Evolutionary conservation across 2,329 filamentous ascomycete genomes (phyloP).

Genomic region (Zopfia rhizophila): DNA sequence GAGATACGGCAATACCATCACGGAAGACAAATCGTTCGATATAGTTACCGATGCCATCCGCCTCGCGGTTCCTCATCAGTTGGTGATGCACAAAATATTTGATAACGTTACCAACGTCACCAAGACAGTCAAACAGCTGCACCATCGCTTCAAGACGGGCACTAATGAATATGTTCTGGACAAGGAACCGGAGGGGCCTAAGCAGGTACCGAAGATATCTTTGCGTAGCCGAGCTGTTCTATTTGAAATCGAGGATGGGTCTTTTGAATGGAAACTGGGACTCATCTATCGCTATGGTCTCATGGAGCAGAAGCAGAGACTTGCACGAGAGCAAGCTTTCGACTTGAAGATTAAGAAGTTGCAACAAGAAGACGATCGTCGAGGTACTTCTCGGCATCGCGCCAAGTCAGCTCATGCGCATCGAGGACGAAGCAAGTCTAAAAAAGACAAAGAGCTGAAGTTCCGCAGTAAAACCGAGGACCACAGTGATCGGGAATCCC

Average conservation of each 20-base stretch:
- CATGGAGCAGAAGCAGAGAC: constrained; percentile 87
- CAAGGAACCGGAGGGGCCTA: constrained; percentile 86
- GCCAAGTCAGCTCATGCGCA: constrained; percentile 63
- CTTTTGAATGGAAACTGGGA: constrained; percentile 96
- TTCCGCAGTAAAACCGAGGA: constrained; percentile 54
- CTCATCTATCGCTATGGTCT: constrained; percentile 92
- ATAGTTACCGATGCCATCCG: constrained; percentile 86
- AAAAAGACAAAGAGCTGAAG: constrained; percentile 44
- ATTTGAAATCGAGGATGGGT: constrained; percentile 94
- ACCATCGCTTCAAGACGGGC: constrained; percentile 88
- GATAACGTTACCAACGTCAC: constrained; percentile 90
- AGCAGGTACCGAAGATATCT: constrained; percentile 85
- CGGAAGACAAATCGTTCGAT: constrained; percentile 85
- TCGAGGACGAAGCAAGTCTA: constrained; percentile 49
- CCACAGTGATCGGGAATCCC: constrained; percentile 36
- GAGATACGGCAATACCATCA: constrained; percentile 70
- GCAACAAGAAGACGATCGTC: constrained; percentile 67
- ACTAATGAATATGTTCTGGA: constrained; percentile 88
- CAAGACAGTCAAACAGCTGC: constrained; percentile 90
- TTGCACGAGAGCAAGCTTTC: constrained; percentile 92
- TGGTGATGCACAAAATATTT: constrained; percentile 89
- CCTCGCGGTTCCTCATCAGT: constrained; percentile 87
- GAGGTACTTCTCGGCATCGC: constrained; percentile 61
- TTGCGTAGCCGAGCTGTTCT: constrained; percentile 82
- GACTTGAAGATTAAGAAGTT: constrained; percentile 86